Percentiles rank a stretch among this genome's conserved stretches.
phyloP scores from a whole-genome alignment of 306 rosid species.

The Cyclanthera cordifolia region DNA sequence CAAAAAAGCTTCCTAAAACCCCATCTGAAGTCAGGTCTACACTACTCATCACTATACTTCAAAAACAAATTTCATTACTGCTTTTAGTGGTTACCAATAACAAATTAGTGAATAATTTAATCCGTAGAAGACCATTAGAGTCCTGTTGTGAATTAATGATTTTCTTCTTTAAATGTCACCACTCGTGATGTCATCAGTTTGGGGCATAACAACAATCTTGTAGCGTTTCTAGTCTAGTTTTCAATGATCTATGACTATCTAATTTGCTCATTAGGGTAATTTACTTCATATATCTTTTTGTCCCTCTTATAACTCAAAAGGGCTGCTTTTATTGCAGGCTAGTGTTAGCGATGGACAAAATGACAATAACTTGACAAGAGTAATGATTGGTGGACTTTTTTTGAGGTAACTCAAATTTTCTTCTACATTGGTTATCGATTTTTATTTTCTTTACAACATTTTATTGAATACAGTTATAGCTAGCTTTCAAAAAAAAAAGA shows the following conservation, averaged over 20 bases:
- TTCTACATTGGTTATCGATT: neutral
- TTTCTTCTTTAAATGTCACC: neutral
- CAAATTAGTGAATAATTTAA: neutral
- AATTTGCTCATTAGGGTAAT: neutral
- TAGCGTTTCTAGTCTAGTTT: neutral
- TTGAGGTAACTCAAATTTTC: slow-evolving; percentile 39
- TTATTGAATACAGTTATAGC: neutral
- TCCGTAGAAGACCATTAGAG: neutral
- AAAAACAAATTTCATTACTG: neutral
- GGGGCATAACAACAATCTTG: neutral
- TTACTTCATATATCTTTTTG: neutral
- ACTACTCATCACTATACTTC: neutral
- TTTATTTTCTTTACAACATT: neutral
- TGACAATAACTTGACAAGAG: slow-evolving; percentile 69
- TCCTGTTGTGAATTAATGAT: neutral
- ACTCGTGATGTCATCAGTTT: neutral
- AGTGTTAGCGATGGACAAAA: slow-evolving; percentile 69
- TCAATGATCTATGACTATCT: neutral
- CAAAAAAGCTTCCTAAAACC: too few relatives aligned
- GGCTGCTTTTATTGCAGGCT: slow-evolving; percentile 48
- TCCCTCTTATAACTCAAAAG: slow-evolving; percentile 9
- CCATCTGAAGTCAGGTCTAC: neutral
- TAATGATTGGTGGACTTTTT: slow-evolving; percentile 76
- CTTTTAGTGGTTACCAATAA: neutral
- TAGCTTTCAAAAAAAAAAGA: too few relatives aligned